phyloP scores from a whole-genome alignment of 78 protist species.

The Corallochytrium limacisporum region DNA sequence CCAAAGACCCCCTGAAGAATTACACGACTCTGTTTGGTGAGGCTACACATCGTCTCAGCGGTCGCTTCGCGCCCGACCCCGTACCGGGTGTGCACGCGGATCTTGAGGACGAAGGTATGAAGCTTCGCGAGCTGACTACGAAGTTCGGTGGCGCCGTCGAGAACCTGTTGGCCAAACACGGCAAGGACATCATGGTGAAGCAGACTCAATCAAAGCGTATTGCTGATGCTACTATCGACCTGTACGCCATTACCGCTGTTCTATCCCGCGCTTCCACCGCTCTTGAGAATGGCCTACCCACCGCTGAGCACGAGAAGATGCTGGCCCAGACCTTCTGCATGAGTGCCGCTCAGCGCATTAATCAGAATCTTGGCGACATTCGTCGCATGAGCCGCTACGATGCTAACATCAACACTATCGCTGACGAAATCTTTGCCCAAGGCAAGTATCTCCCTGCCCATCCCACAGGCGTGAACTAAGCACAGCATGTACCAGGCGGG shows the following conservation, averaged over 20 bases:
- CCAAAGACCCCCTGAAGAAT: not conserved
- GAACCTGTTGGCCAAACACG: not conserved
- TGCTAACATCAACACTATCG: not conserved
- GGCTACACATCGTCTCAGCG: not conserved
- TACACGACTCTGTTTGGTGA: not conserved
- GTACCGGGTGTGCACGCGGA: not conserved
- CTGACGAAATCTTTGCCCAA: not conserved
- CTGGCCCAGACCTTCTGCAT: no score
- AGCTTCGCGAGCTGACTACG: not conserved
- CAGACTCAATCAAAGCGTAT: constrained; percentile 3
- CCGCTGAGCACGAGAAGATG: constrained; percentile 9
- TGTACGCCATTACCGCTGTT: not conserved
- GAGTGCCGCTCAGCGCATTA: no score
- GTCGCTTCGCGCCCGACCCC: not conserved
- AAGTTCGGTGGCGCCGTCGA: not conserved
- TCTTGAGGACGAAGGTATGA: not conserved
- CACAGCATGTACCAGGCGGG: no score
- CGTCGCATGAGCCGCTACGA: no score
- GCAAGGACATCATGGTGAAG: not conserved
- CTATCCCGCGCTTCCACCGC: not conserved
- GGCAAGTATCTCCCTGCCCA: not conserved
- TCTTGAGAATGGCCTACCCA: not conserved
- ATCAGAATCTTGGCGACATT: no score
- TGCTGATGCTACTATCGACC: constrained; percentile 5
- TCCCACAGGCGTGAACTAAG: no score